Evolutionary conservation across 257 asterid species (phyloP).

Genomic region (Ligustrum vulgare): DNA sequence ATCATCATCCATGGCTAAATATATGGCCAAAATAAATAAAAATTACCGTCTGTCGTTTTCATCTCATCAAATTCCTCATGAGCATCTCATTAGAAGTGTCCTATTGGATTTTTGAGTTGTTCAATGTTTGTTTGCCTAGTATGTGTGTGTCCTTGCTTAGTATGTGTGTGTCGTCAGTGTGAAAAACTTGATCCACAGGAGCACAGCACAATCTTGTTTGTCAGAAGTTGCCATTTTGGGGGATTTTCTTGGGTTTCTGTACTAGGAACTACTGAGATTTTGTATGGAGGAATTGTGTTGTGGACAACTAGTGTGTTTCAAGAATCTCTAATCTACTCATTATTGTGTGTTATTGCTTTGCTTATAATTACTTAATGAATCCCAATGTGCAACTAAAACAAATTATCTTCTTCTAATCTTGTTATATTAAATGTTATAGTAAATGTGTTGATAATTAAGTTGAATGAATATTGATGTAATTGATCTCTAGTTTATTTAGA

Average conservation of each 20-base stretch:
- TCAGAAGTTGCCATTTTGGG: slow-evolving; percentile 25
- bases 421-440: too few relatives aligned
- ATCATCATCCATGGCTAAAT: neutral
- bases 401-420: too few relatives aligned
- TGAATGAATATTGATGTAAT: too few relatives aligned
- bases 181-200: slow-evolving; percentile 13
- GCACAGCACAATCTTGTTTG: slow-evolving; percentile 21
- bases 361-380: too few relatives aligned
- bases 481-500: too few relatives aligned
- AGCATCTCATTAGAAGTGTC: neutral
- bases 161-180: neutral
- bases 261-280: slow-evolving; percentile 13
- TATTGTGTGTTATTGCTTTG: too few relatives aligned
- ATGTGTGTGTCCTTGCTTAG: neutral
- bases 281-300: slow-evolving; percentile 16
- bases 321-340: too few relatives aligned
- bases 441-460: too few relatives aligned
- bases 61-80: neutral
- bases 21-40: neutral
- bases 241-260: slow-evolving; percentile 14
- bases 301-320: neutral
- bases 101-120: neutral
- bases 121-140: neutral
- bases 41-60: slow-evolving; percentile 4
- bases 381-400: too few relatives aligned